phyloP scores from a whole-genome alignment of 176 grass and related monocot genomes.

The Cenchrus purpureus region DNA sequence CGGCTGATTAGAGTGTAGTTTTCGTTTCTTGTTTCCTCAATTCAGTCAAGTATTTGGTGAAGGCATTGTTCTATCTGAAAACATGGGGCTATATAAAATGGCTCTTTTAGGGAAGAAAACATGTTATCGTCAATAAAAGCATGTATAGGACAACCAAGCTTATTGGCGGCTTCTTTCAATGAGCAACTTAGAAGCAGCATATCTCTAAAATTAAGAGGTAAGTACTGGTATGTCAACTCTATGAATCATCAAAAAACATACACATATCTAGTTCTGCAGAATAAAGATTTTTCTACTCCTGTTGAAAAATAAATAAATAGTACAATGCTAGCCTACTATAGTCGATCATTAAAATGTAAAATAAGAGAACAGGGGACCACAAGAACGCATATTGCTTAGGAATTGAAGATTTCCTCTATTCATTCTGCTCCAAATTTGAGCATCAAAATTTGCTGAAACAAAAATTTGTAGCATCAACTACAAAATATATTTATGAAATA shows the following conservation, averaged over 20 bases:
- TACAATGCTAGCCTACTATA: not conserved
- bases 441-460: not conserved
- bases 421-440: not conserved
- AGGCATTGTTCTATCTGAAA: not conserved
- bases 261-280: not conserved
- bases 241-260: not conserved
- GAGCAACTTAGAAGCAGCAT: too few species aligned
- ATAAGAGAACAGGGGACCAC: not conserved
- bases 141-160: not conserved
- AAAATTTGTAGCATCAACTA: not conserved
- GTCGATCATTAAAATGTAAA: not conserved
- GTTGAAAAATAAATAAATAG: not conserved
- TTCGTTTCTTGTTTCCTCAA: not conserved
- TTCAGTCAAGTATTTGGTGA: not conserved
- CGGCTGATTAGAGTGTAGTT: not conserved
- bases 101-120: not conserved
- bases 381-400: not conserved
- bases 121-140: not conserved
- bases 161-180: not conserved
- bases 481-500: not conserved
- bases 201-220: not conserved
- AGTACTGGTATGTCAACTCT: not conserved
- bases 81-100: not conserved
- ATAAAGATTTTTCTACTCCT: not conserved
- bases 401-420: slow-evolving; percentile 6